Conservation (phyloP, 2,329 filamentous ascomycete species). For the Dothideomycetes sp. region DNA sequence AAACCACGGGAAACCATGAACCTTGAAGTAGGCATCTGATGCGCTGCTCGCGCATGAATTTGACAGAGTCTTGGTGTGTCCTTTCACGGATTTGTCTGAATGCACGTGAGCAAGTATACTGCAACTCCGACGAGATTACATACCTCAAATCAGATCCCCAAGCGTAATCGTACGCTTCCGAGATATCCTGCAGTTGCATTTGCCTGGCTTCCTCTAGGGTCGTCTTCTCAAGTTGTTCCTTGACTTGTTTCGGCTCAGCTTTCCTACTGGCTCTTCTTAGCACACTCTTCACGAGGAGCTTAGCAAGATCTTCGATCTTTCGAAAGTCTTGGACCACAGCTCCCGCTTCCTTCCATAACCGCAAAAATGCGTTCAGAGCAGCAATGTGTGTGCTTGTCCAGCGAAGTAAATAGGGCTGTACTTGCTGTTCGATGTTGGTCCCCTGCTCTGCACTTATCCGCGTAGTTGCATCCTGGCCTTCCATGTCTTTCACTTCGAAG, state of each 20-base stretch:
- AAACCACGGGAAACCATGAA: conserved; percentile 66
- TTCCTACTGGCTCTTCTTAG: conserved; percentile 73
- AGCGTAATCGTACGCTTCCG: conserved; percentile 84
- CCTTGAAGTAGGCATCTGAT: conserved; percentile 82
- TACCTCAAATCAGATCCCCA: conserved; percentile 80
- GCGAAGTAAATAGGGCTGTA: conserved; percentile 78
- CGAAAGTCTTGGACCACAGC: conserved; percentile 81
- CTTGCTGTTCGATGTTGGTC: conserved; percentile 75
- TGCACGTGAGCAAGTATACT: background rate
- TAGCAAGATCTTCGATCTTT: conserved; percentile 83
- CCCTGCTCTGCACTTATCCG: conserved; percentile 26
- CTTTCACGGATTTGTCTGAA: conserved; percentile 74
- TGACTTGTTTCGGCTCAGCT: conserved; percentile 76
- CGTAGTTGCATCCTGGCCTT: conserved; percentile 37
- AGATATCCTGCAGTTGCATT: conserved; percentile 86
- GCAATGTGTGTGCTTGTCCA: conserved; percentile 88
- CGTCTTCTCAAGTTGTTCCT: conserved; percentile 79
- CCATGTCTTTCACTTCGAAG: conserved; percentile 67
- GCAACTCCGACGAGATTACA: conserved; percentile 4
- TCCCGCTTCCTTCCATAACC: conserved; percentile 84
- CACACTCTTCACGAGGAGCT: conserved; percentile 82
- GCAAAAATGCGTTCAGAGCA: conserved; percentile 76
- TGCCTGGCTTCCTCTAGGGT: conserved; percentile 70
- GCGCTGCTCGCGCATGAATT: conserved; percentile 95
- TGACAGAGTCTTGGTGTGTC: conserved; percentile 78